Conservation (phyloP, 164 flowering plant genomes). For the Hamamelis virginiana region DNA sequence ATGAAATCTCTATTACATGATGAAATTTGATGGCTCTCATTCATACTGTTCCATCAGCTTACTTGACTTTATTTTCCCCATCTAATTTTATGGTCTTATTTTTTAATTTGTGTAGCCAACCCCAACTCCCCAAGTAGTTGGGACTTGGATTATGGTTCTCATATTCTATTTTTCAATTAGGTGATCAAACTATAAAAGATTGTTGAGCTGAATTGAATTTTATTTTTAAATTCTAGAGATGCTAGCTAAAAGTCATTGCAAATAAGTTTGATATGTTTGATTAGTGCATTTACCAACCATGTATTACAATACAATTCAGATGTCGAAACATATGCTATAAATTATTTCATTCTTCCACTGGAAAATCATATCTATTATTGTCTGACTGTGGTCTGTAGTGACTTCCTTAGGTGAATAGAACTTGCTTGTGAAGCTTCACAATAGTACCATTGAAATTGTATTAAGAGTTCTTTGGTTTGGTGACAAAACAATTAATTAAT, state of each 20-base stretch:
- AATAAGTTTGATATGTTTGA: background rate
- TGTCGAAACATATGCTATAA: background rate
- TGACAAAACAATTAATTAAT: constrained; percentile 6
- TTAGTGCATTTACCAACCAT: background rate
- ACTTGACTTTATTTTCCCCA: background rate
- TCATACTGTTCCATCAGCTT: background rate
- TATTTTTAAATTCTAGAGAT: background rate
- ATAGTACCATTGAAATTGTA: background rate
- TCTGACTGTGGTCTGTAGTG: background rate
- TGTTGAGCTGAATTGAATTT: background rate
- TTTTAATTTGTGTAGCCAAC: no score
- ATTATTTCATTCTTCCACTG: background rate
- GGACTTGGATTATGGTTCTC: no score
- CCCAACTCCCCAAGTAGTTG: no score
- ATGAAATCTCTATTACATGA: background rate
- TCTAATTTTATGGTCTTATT: no score
- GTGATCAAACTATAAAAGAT: no score
- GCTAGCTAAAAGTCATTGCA: no score
- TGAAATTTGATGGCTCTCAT: background rate
- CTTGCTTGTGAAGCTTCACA: constrained; percentile 8
- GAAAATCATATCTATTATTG: background rate
- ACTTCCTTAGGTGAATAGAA: background rate
- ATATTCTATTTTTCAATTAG: no score
- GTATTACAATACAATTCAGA: no score
- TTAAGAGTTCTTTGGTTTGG: background rate